Evolutionary conservation across 2,329 filamentous ascomycete genomes (phyloP).

Genomic region (Alternaria ethzedia): DNA sequence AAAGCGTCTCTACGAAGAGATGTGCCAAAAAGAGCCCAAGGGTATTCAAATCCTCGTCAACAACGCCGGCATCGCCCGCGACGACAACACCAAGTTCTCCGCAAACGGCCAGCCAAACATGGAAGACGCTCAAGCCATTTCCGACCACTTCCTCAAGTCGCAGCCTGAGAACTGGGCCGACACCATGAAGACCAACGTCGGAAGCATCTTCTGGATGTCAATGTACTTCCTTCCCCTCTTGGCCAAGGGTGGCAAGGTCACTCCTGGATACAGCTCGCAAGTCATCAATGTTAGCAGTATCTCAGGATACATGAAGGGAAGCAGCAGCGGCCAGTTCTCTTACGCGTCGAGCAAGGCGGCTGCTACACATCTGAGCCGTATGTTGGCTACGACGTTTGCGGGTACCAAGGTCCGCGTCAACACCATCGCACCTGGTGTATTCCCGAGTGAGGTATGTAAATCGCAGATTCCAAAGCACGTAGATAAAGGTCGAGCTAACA

Average conservation of each 20-base stretch:
- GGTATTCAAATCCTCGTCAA: constrained; percentile 63
- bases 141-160: constrained; percentile 58
- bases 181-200: constrained; percentile 61
- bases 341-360: constrained; percentile 59
- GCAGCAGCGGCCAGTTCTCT: constrained; percentile 58
- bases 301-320: constrained; percentile 58
- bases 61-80: constrained; percentile 61
- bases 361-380: constrained; percentile 54
- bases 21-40: constrained; percentile 55
- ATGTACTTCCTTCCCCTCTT: constrained; percentile 63
- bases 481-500: not conserved
- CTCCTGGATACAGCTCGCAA: constrained; percentile 56
- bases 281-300: constrained; percentile 63
- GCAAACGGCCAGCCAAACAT: constrained; percentile 57
- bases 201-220: constrained; percentile 59
- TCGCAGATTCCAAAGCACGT: not conserved
- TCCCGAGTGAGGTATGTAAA: constrained; percentile 46
- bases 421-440: constrained; percentile 50
- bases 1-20: constrained; percentile 50
- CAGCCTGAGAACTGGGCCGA: constrained; percentile 56
- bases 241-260: constrained; percentile 55
- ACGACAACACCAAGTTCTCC: constrained; percentile 59
- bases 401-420: constrained; percentile 51
- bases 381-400: constrained; percentile 55
- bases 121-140: constrained; percentile 55